Evolutionary conservation across 164 flowering plant species (phyloP), one percentile per base, ranked within the genome.

Genomic region (Tinospora cordifolia): DNA sequence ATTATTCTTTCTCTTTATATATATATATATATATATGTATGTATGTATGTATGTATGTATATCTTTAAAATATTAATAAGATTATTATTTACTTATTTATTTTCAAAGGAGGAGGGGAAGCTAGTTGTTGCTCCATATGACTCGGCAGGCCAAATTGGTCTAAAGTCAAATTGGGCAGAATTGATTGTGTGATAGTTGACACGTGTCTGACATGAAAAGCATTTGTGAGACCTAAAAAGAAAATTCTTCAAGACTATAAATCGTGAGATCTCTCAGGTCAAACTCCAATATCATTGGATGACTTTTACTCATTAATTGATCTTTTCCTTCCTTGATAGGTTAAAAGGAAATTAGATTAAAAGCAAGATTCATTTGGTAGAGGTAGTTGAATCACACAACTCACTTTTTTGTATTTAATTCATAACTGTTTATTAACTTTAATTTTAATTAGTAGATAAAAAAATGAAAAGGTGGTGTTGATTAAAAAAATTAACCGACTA

Each of bases 211-310:
- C 22, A 51, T n/a, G 9, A 10, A 54, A 54, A 54, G 60, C 24
- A 54, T 25, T 54, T 54, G 60, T 22, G 1, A 17, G 22, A 15
- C 1, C 22, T 51, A 14, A 19, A 51, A 51, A 30, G 4, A 30
- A 30, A 30, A 51, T 51, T 51, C 58, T 51, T 51, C 58, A 17
- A 51, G n/a, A 11, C 47, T 51, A 14, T 51, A 7, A 9, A n/a
- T 54, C n/a, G n/a, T 7, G n/a, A 54, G 25, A 54, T 54, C 60
- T 54, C 22, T 54, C 60, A 15, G 6, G 60, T 54, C 60, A 54
- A 54, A 54, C 60, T 54, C 60, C 60, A 19, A 54, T 54, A 8
- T 54, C 24, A 54, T 54, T 54, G 60, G 60, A 21, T 54, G 60
- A 54, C 60, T 54, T 54, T 21, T 17, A 19, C 60, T 54, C 60